A percentile compares a stretch with the other conserved stretches of the same genome.
phyloP scores from a whole-genome alignment of 495 filamentous ascomycete genomes.

The Echria macrotheca region DNA sequence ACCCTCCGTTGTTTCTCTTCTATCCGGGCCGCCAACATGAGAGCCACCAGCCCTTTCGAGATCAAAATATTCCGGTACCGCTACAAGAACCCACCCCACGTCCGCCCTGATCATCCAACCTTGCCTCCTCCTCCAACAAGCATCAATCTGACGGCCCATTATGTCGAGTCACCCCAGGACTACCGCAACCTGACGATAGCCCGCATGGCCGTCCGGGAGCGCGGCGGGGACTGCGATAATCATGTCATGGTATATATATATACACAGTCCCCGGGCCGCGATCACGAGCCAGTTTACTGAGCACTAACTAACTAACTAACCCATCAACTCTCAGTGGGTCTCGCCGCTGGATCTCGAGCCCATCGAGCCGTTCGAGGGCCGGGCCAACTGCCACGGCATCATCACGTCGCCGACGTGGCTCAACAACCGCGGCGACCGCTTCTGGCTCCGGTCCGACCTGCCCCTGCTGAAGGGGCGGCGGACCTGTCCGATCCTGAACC shows the following conservation, averaged over 20 bases:
- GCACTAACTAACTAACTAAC: neutral
- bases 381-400: slow-evolving; percentile 9
- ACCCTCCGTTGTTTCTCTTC: too few relatives aligned
- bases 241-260: slow-evolving; percentile 16
- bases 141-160: too few relatives aligned
- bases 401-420: neutral
- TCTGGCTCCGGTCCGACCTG: slow-evolving; percentile 18
- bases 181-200: neutral
- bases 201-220: slow-evolving; percentile 21
- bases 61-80: too few relatives aligned
- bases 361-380: neutral
- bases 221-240: slow-evolving; percentile 21
- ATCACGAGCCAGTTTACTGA: neutral
- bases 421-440: slow-evolving; percentile 9
- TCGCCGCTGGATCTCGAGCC: slow-evolving; percentile 15
- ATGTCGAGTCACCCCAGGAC: slow-evolving; percentile 16
- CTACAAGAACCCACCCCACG: slow-evolving; percentile 10
- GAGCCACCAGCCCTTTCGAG: too few relatives aligned
- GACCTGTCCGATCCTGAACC: slow-evolving; percentile 12
- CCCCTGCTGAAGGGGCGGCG: slow-evolving; percentile 3
- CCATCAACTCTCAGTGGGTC: slow-evolving; percentile 15
- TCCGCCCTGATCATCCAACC: too few relatives aligned
- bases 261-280: neutral
- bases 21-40: too few relatives aligned
- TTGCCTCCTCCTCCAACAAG: neutral